Evolutionary conservation across 345 rosid species (phyloP).

Genomic region (Geranium rotundifolium): DNA sequence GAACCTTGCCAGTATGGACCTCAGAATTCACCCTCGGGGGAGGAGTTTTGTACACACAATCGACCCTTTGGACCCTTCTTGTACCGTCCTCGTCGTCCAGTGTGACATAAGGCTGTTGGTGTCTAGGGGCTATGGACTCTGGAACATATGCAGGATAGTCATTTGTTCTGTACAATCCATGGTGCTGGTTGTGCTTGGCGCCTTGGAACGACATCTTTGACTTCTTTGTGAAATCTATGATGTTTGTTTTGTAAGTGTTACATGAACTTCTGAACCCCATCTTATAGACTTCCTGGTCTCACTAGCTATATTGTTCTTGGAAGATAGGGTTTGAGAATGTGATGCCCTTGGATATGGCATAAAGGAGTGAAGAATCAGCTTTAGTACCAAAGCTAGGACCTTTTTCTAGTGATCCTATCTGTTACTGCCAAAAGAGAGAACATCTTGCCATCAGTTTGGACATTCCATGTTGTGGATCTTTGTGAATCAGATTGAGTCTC

Average conservation of each 20-base stretch:
- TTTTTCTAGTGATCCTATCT: too few relatives aligned
- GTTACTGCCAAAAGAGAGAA: too few relatives aligned
- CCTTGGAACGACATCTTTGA: background rate
- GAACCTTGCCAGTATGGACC: slow-evolving; percentile 22
- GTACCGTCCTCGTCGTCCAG: background rate
- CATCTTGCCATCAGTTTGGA: too few relatives aligned
- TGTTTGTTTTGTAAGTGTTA: background rate
- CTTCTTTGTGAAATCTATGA: background rate
- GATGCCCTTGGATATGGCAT: background rate
- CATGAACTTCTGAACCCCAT: background rate
- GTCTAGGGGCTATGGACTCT: background rate
- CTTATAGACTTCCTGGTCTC: background rate
- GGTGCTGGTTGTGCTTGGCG: background rate
- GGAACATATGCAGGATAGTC: background rate
- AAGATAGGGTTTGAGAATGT: background rate
- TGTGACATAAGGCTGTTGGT: background rate
- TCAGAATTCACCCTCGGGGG: background rate
- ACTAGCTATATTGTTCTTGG: background rate
- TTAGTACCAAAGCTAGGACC: too few relatives aligned
- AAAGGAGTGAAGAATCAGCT: too few relatives aligned
- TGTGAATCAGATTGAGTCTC: too few relatives aligned
- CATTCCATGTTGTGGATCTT: too few relatives aligned
- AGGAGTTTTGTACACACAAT: slow-evolving; percentile 5
- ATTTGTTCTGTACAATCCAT: background rate
- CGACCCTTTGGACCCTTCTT: slow-evolving; percentile 1